Base-by-base conservation (phyloP, 2,329 filamentous ascomycete species). In the Penicillium corylophilum region DNA sequence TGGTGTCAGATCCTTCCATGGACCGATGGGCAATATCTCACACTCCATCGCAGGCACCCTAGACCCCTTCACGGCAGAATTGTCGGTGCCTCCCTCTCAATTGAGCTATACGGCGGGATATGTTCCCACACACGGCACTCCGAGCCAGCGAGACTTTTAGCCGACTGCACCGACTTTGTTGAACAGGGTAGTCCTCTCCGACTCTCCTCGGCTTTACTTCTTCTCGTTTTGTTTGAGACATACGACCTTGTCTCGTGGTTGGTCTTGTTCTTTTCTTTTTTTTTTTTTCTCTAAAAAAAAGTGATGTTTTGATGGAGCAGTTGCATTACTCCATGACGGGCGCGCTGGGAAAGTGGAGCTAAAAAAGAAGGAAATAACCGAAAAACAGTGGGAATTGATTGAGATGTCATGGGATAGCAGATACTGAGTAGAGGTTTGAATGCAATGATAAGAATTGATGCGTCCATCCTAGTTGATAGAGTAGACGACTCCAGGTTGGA, bases 61-160 rank as follows among this genome's bases (percentile, higher is more conserved):
- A 47, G 67, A 72, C 44, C 54, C 69, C 3, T 66, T 70, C 35
- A 47, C 65, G 5, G 46, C 54, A 8, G 67, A 70, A 23, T 16
- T 70, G n/a, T 56, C 68, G 2, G 52, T 64, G 5, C 50, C 65
- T n/a, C 56, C 64, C 1, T 57, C 67, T 13, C 68, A 70, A 28
- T 49, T 70, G 26, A 62, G 51, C 44, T 71, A 71, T 41, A 50
- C 52, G 13, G 45, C 60, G 13, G 65, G 61, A 24, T 71, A 69
- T 49, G 51, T 61, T 24, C 44, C 64, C 16, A 44, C 57, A 8
- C 61, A 70, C 33, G 63, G 62, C 8, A 33, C 57, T 36, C 57
- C 65, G 9, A 53, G 53, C 28, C 69, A 71, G 42, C 56, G 67
- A 36, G 66, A 66, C 5, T 71, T 65, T 38, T 68, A 57, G 41